Base-by-base conservation (phyloP, 2,329 filamentous ascomycete genomes). In the Conoideocrella luteorostrata region DNA sequence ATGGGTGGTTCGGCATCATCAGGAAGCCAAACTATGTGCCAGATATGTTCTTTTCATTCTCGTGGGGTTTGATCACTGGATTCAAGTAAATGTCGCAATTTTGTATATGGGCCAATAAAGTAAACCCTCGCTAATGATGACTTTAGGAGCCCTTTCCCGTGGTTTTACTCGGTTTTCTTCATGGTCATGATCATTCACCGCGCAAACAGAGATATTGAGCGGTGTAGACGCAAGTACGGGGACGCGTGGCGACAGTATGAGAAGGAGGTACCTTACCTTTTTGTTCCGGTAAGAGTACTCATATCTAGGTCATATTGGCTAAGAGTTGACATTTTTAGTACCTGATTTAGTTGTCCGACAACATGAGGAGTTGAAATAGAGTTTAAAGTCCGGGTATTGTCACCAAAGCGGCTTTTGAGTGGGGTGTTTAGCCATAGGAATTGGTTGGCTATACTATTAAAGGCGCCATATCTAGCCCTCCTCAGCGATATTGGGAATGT, bases 161-260 rank as follows among this genome's bases (percentile, higher is more conserved):
- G 87, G 86, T 94, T 94, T 65, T 91, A 94, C 58, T 84, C 86
- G 0, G 62, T 86, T 24, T 94, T 94, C 72, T 94, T 94, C 62
- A 70, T 72, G 23, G 66, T 68, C 51, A 93, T 91, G 86, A 91
- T 93, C 56, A 71, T 80, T 4, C 88, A 93, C 65, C 82, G 87
- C 46, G 84, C 86, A 6, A 67, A 69, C 41, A 75, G 88, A 50
- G 88, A 94, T 59, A 87, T 90, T 49, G 72, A 83, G 57, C 75
- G 82, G 50, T 94, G 88, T 64, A 78, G 79, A 47, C 71, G 71
- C 56, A 89, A 87, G 72, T 94, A 94, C 64, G 87, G 86, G 3
- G 80, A 86, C 50, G 81, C 82, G 15, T 93, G 87, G 87, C 66
- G 70, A 24, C 81, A 89, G 69, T 93, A 91, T 59, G 82, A 86